Evolutionary conservation across 2,329 filamentous ascomycete genomes (phyloP).

Genomic region (Aureobasidium uvarum): DNA sequence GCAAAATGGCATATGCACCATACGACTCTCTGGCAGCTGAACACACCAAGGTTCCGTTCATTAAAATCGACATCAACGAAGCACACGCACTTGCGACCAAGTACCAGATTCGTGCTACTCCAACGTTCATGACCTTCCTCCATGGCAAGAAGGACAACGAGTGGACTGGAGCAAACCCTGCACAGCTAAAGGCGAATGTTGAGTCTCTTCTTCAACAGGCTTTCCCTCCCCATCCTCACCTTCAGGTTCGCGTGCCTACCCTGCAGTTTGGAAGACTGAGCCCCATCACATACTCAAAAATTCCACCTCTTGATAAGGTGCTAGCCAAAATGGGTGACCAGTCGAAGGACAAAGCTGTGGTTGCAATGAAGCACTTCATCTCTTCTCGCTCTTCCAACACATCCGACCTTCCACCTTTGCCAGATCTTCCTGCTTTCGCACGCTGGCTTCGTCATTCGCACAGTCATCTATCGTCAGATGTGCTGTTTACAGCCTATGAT

Average conservation of each 20-base stretch:
- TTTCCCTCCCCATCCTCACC: slow-evolving; percentile 72
- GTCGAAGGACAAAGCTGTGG: slow-evolving; percentile 60
- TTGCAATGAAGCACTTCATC: slow-evolving; percentile 68
- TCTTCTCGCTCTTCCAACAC: slow-evolving; percentile 58
- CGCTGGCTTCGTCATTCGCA: slow-evolving; percentile 59
- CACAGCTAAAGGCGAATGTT: slow-evolving; percentile 67
- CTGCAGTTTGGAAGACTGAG: slow-evolving; percentile 63
- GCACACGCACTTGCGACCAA: slow-evolving; percentile 60
- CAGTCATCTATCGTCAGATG: slow-evolving; percentile 56
- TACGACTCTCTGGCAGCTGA: slow-evolving; percentile 79
- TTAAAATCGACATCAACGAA: slow-evolving; percentile 77
- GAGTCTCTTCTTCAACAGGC: slow-evolving; percentile 72
- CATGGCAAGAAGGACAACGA: slow-evolving; percentile 71
- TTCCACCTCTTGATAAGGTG: slow-evolving; percentile 80
- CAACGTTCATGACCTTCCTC: slow-evolving; percentile 84
- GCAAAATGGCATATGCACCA: slow-evolving; percentile 75
- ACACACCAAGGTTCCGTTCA: slow-evolving; percentile 64
- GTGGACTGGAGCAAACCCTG: slow-evolving; percentile 75
- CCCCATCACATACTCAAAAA: slow-evolving; percentile 72
- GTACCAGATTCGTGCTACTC: slow-evolving; percentile 72
- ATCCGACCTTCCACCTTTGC: slow-evolving; percentile 65
- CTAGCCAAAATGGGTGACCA: slow-evolving; percentile 69
- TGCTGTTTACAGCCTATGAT: slow-evolving; percentile 80
- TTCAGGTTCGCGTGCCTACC: slow-evolving; percentile 66
- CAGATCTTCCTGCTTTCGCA: slow-evolving; percentile 66